phyloP scores from a whole-genome alignment of 495 filamentous ascomycete genomes.

The Xylaria cubensis region DNA sequence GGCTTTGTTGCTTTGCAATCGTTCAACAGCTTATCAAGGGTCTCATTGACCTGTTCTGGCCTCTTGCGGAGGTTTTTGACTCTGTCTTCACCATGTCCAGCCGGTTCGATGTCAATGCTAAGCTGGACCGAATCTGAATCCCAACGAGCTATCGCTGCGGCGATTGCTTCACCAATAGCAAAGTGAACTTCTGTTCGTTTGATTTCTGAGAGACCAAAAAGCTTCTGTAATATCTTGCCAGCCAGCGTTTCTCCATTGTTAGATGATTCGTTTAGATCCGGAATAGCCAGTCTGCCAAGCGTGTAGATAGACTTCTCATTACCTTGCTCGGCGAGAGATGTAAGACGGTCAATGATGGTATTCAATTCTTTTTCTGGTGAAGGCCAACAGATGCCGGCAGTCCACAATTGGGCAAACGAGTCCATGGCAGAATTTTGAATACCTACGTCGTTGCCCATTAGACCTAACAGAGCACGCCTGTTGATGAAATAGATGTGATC shows the following conservation, averaged over 20 bases:
- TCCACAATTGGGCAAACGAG: slow-evolving; percentile 76
- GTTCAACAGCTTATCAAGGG: slow-evolving; percentile 71
- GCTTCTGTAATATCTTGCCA: slow-evolving; percentile 59
- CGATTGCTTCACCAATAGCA: slow-evolving; percentile 83
- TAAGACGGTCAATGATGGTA: slow-evolving; percentile 63
- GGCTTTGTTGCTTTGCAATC: slow-evolving; percentile 86
- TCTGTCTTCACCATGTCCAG: slow-evolving; percentile 45
- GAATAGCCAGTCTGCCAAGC: slow-evolving; percentile 70
- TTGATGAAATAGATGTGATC: slow-evolving; percentile 35
- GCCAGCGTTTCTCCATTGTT: slow-evolving; percentile 34
- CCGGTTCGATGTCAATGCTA: slow-evolving; percentile 52
- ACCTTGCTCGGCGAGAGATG: slow-evolving; percentile 73
- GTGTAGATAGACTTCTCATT: slow-evolving; percentile 80
- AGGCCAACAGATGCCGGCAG: slow-evolving; percentile 54
- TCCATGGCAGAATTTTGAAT: slow-evolving; percentile 61
- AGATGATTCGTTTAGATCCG: slow-evolving; percentile 44
- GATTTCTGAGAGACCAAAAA: slow-evolving; percentile 81
- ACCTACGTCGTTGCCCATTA: slow-evolving; percentile 36
- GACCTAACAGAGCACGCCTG: slow-evolving; percentile 25
- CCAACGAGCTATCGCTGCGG: slow-evolving; percentile 80
- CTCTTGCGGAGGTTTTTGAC: slow-evolving; percentile 45
- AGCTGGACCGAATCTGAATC: slow-evolving; percentile 61
- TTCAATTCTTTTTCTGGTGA: slow-evolving; percentile 33
- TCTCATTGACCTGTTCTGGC: slow-evolving; percentile 54
- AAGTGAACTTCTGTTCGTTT: slow-evolving; percentile 87